A percentile compares a stretch with the other conserved stretches of the same genome.
Conservation (phyloP, 2,329 filamentous ascomycete genomes). For the Amauroascus niger region DNA sequence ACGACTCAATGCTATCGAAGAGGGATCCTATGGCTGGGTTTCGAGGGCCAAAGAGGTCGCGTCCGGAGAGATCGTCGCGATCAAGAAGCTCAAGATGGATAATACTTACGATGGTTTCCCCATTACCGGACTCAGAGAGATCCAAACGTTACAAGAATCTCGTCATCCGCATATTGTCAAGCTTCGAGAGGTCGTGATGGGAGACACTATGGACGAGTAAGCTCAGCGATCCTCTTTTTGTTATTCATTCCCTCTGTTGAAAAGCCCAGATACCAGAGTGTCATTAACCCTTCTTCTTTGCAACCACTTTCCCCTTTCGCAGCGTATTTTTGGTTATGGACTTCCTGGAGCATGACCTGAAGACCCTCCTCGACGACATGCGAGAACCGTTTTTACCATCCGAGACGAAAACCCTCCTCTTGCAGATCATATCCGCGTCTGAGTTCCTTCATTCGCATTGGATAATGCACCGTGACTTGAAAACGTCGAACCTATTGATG, state of each 20-base stretch:
- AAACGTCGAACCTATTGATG: slow-evolving; percentile 87
- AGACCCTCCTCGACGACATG: slow-evolving; percentile 88
- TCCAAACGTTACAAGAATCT: slow-evolving; percentile 76
- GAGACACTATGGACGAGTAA: slow-evolving; percentile 52
- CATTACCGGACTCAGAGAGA: slow-evolving; percentile 86
- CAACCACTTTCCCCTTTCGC: slow-evolving; percentile 23
- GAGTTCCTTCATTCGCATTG: slow-evolving; percentile 78
- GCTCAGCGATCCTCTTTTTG: slow-evolving; percentile 20
- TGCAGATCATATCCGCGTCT: slow-evolving; percentile 70
- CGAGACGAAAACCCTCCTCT: slow-evolving; percentile 81
- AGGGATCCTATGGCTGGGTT: slow-evolving; percentile 93
- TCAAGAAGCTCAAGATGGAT: slow-evolving; percentile 91
- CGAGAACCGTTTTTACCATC: slow-evolving; percentile 83
- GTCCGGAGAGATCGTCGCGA: slow-evolving; percentile 72
- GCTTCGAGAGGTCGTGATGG: slow-evolving; percentile 74
- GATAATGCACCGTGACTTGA: slow-evolving; percentile 89
- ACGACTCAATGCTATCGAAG: slow-evolving; percentile 90
- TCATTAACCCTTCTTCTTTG: slow-evolving; percentile 28
- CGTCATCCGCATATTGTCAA: slow-evolving; percentile 73
- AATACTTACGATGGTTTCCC: slow-evolving; percentile 70
- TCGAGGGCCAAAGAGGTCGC: slow-evolving; percentile 66
- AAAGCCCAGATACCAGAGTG: slow-evolving; percentile 29
- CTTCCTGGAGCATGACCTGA: slow-evolving; percentile 94
- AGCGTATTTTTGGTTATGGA: slow-evolving; percentile 93
- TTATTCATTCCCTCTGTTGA: slow-evolving; percentile 22